A percentile compares a stretch with the other conserved stretches of the same genome.
Evolutionary conservation across 1,139 yeast genomes (phyloP).

Genomic region (Magnusiomyces sp.): DNA sequence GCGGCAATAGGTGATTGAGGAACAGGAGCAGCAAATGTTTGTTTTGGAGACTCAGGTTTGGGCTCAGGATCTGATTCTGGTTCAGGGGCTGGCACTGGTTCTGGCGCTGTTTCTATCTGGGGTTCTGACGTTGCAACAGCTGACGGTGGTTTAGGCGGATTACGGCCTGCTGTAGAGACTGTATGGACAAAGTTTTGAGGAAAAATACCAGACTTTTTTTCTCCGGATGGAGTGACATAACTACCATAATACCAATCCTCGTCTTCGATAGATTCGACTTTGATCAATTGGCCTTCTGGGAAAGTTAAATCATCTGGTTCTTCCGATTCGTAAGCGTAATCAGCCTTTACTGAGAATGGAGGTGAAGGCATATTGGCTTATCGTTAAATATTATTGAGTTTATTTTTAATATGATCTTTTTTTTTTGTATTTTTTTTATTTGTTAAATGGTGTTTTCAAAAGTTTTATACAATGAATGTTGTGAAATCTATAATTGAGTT

Average conservation of each 20-base stretch:
- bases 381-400: too few species aligned
- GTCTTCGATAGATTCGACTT: slow-evolving; percentile 72
- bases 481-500: background rate
- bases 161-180: slow-evolving; percentile 19
- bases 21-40: slow-evolving; percentile 10
- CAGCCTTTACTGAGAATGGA: slow-evolving; percentile 67
- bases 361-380: slow-evolving; percentile 8
- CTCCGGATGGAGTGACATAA: slow-evolving; percentile 39
- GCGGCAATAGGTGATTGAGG: slow-evolving; percentile 12
- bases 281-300: slow-evolving; percentile 54
- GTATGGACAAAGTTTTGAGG: slow-evolving; percentile 76
- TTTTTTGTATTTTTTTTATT: background rate
- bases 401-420: background rate
- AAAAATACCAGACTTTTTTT: slow-evolving; percentile 58
- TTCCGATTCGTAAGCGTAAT: slow-evolving; percentile 67
- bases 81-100: slow-evolving; percentile 12
- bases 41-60: slow-evolving; percentile 8
- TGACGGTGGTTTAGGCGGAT: slow-evolving; percentile 7
- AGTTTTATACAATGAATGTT: background rate
- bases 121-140: slow-evolving; percentile 10
- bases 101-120: slow-evolving; percentile 5
- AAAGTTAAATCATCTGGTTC: slow-evolving; percentile 80
- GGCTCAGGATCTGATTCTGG: slow-evolving; percentile 14
- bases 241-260: slow-evolving; percentile 86
- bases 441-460: background rate